Evolutionary conservation across 768 basidiomycete genomes (phyloP), one percentile per base, ranked within the genome.

Genomic region (Lactarius quietus): DNA sequence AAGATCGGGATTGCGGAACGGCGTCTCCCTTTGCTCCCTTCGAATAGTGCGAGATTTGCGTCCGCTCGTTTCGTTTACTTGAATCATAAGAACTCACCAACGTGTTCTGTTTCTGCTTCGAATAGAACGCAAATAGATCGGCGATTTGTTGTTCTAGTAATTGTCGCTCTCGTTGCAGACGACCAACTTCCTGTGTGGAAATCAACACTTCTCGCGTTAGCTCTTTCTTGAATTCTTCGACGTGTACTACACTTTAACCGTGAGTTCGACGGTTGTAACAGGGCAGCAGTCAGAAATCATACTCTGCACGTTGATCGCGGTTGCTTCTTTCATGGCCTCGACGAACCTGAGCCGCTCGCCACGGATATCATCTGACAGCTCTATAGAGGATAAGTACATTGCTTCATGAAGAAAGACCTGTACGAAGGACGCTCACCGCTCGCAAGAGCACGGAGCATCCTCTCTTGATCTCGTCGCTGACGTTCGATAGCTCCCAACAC

Each of bases 261-360:
- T 68, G 1, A 70, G 60, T 48, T 28, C 26, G 59, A 62, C 65
- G 51, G 43, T 55, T 29, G 35, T 36, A 52, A 35, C 4, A 8
- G 55, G 39, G 55, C 38, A 10, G 35, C 18, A 23, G 36, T 48
- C 4, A 23, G 26, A 10, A 41, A 9, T 64, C 74, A 68, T 75
- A 89, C 91, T 78, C 74, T 91, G 87, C 3, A 95, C 86, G 68
- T 95, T 94, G 70, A 95, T 90, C 1, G 86, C 85, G 0, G 93
- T 95, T 1, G 92, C 93, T 70, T 93, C 90, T 73, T 91, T 91
- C 93, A 95, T 95, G n/a, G 93, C 92, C 71, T 95, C 93, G 6
- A 95, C 90, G 70, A 95, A 95, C 6, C 90, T 81, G 61, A 95
- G 76, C 55, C 92, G 77, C 75, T 95, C 93, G 1, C 93, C 92